Percentiles rank a stretch among this genome's conserved stretches.
phyloP scores from a whole-genome alignment of 1,284 basidiomycete species.

The Dichomitus squalens region DNA sequence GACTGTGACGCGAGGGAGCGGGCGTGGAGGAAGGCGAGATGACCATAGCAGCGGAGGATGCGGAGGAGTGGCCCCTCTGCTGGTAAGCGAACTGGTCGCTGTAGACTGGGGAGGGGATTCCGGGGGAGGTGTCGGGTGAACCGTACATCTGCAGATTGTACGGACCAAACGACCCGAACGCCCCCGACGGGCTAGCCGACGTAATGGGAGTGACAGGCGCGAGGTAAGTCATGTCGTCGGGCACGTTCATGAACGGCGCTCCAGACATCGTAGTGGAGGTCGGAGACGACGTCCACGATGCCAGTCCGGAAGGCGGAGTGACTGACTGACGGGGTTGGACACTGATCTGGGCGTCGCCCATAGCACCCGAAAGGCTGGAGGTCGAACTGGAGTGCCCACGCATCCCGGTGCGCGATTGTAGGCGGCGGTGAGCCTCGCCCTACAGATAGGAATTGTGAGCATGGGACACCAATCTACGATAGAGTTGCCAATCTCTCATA shows the following conservation, averaged over 20 bases:
- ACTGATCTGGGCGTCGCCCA: constrained; percentile 54
- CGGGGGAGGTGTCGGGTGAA: constrained; percentile 25
- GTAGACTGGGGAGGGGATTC: constrained; percentile 26
- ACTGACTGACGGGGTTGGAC: constrained; percentile 35
- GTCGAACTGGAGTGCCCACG: constrained; percentile 28
- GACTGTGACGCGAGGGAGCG: constrained; percentile 27
- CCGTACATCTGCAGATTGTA: constrained; percentile 29
- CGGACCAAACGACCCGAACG: constrained; percentile 24
- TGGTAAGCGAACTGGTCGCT: constrained; percentile 30
- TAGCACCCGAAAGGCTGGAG: constrained; percentile 65
- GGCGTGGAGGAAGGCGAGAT: constrained; percentile 28
- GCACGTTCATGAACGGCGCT: constrained; percentile 10
- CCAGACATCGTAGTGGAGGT: constrained; percentile 19
- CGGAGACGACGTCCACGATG: constrained; percentile 29
- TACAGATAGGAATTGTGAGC: constrained; percentile 2
- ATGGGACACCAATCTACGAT: neutral
- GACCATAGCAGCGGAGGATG: constrained; percentile 23
- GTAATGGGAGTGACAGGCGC: constrained; percentile 20
- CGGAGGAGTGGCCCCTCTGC: constrained; percentile 20
- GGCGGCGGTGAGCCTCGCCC: constrained; percentile 19
- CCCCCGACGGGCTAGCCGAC: constrained; percentile 21
- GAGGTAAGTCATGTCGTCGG: constrained; percentile 22
- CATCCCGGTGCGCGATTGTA: constrained; percentile 18
- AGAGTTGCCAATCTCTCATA: constrained; percentile 8
- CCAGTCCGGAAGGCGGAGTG: constrained; percentile 37